A percentile compares a stretch with the other conserved stretches of the same genome.
These are phyloP conservation scores for Halophytophthora polymorphica DNA, from an alignment of 352 stramenopile genomes.

Conservation along the genomic window DNA sequence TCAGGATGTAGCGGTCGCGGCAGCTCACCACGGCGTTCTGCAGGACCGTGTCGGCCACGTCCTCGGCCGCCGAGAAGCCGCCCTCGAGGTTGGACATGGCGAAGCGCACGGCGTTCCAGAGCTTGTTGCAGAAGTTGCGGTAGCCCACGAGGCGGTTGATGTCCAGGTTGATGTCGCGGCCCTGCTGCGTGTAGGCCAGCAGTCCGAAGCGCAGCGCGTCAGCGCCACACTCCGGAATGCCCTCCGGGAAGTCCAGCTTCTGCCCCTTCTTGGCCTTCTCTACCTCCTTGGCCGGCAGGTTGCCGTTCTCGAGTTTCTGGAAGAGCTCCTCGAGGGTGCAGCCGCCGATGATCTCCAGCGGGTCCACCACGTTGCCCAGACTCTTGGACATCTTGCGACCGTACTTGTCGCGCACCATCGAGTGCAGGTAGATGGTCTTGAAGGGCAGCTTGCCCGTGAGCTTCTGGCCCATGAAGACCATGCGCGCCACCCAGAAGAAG, in stretches of 20 bases:
- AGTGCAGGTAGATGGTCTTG: conserved; percentile 96
- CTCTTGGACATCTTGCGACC: conserved; percentile 99
- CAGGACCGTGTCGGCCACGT: conserved; percentile 56
- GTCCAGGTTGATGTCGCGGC: conserved; percentile 99
- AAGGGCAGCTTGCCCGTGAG: conserved; percentile 97
- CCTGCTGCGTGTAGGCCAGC: conserved; percentile 92
- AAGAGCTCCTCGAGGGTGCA: conserved; percentile 94
- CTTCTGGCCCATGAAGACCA: conserved; percentile 96
- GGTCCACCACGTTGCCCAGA: conserved; percentile 98
- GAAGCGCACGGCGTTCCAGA: conserved; percentile 99
- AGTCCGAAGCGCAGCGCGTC: conserved; percentile 98
- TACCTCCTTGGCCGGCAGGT: conserved; percentile 97
- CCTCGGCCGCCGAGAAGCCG: conserved; percentile 51
- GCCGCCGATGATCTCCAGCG: conserved; percentile 96
- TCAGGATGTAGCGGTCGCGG: conserved; percentile 83
- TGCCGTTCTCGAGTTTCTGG: conserved; percentile 95
- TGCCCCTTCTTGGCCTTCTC: conserved; percentile 98
- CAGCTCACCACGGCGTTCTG: conserved; percentile 58
- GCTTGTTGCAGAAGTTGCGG: conserved; percentile 99
- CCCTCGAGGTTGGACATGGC: conserved; percentile 95
- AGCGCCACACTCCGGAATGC: conserved; percentile 98
- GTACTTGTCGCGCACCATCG: conserved; percentile 97
- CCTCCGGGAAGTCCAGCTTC: conserved; percentile 96
- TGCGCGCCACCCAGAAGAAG: conserved; percentile 99
- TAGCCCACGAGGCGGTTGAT: conserved; percentile 99